phyloP scores from a whole-genome alignment of 2,329 filamentous ascomycete genomes.

The Phialophora macrospora region DNA sequence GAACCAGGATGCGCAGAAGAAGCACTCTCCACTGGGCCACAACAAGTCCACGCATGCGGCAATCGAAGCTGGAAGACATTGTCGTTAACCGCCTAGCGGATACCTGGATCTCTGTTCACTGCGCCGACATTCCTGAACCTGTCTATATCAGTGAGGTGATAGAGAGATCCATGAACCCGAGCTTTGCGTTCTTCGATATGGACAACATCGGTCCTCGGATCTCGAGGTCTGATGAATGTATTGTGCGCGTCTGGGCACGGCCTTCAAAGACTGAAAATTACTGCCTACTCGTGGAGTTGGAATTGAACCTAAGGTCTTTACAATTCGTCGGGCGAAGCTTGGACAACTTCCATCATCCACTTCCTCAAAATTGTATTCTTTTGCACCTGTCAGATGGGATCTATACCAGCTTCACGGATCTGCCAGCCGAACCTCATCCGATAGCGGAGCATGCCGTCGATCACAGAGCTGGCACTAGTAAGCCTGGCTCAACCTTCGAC shows the following conservation, averaged over 20 bases:
- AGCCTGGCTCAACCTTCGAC: slow-evolving; percentile 76
- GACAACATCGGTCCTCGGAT: slow-evolving; percentile 65
- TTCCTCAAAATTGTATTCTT: slow-evolving; percentile 80
- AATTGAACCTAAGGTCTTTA: slow-evolving; percentile 71
- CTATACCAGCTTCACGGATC: slow-evolving; percentile 74
- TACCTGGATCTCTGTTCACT: slow-evolving; percentile 85
- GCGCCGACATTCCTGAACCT: slow-evolving; percentile 67
- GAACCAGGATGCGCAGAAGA: slow-evolving; percentile 55
- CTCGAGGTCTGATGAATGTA: slow-evolving; percentile 68
- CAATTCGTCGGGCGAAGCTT: slow-evolving; percentile 75
- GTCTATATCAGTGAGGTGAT: slow-evolving; percentile 89
- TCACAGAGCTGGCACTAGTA: slow-evolving; percentile 26
- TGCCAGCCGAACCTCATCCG: slow-evolving; percentile 54
- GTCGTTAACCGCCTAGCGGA: slow-evolving; percentile 77
- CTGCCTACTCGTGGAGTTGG: slow-evolving; percentile 73
- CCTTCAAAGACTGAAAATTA: slow-evolving; percentile 58
- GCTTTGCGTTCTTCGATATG: slow-evolving; percentile 83
- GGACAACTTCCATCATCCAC: slow-evolving; percentile 69
- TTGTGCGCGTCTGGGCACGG: slow-evolving; percentile 75
- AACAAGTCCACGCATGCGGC: slow-evolving; percentile 64
- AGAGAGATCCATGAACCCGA: slow-evolving; percentile 84
- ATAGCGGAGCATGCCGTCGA: slow-evolving; percentile 21
- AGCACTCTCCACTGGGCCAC: slow-evolving; percentile 68
- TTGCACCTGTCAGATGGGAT: slow-evolving; percentile 86
- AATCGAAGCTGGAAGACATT: slow-evolving; percentile 76